These are phyloP conservation scores for Colletotrichum acutatum DNA, from an alignment of 2,329 filamentous ascomycete genomes.

Conservation along the genomic window DNA sequence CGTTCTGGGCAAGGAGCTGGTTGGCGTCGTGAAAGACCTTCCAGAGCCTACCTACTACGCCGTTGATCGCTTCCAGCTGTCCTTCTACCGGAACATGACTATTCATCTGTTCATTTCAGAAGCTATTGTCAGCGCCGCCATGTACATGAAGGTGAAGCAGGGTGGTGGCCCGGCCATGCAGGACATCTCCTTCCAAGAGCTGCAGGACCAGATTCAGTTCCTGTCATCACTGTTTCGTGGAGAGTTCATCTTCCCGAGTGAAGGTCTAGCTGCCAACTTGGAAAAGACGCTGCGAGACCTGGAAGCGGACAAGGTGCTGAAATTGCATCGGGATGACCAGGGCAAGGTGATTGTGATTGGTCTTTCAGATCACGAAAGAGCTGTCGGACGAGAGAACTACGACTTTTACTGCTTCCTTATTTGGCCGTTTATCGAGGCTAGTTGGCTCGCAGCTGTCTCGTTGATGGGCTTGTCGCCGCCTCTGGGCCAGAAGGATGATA, in stretches of 20 bases:
- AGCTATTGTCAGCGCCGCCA: constrained; percentile 86
- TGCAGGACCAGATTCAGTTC: constrained; percentile 86
- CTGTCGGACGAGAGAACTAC: constrained; percentile 88
- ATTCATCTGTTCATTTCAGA: constrained; percentile 98
- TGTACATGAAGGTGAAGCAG: constrained; percentile 91
- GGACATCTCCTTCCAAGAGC: constrained; percentile 77
- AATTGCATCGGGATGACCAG: constrained; percentile 67
- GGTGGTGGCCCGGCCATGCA: constrained; percentile 88
- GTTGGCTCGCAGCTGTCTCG: constrained; percentile 90
- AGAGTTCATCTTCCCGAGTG: constrained; percentile 95
- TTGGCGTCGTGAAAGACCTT: constrained; percentile 81
- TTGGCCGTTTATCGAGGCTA: constrained; percentile 97
- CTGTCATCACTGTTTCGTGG: constrained; percentile 93
- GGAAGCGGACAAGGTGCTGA: constrained; percentile 82
- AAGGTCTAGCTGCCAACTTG: constrained; percentile 83
- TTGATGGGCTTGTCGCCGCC: constrained; percentile 89
- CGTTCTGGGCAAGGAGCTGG: constrained; percentile 88
- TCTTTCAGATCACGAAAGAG: constrained; percentile 79
- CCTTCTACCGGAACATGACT: constrained; percentile 99
- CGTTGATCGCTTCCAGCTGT: constrained; percentile 95
- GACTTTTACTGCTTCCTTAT: constrained; percentile 99
- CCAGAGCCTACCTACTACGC: constrained; percentile 95
- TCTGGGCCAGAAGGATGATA: constrained; percentile 63
- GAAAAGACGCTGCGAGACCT: constrained; percentile 82
- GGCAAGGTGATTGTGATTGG: constrained; percentile 74